Percentiles rank a stretch among this genome's conserved stretches.
Conservation (phyloP, 2,329 filamentous ascomycete genomes). For the Gaeumannomyces sp. region DNA sequence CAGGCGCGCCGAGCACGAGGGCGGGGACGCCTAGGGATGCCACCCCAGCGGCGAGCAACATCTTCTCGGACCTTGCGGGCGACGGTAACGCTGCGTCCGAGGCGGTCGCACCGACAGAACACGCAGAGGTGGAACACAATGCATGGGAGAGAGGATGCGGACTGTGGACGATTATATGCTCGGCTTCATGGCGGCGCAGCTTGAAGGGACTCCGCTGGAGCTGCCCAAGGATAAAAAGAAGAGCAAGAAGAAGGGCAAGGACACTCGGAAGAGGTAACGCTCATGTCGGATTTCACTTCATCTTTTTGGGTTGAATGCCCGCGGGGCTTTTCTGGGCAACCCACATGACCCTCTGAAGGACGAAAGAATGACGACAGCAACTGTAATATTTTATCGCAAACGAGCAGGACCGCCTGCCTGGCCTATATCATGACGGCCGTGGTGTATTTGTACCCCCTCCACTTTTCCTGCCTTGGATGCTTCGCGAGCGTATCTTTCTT, state of each 20-base stretch:
- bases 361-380: background rate
- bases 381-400: background rate
- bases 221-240: constrained; percentile 60
- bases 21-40: constrained; percentile 44
- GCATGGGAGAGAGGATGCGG: constrained; percentile 49
- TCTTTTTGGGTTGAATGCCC: background rate
- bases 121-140: constrained; percentile 43
- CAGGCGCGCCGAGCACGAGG: constrained; percentile 43
- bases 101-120: constrained; percentile 18
- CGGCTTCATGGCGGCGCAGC: constrained; percentile 55
- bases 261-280: constrained; percentile 43
- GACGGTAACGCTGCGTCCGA: constrained; percentile 9
- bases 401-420: background rate
- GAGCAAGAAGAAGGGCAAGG: constrained; percentile 53
- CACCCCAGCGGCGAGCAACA: constrained; percentile 23
- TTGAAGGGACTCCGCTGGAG: constrained; percentile 54
- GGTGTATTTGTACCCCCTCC: background rate
- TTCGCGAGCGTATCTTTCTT: background rate
- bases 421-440: background rate
- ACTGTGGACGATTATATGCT: constrained; percentile 75
- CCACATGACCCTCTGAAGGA: background rate
- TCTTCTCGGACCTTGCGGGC: constrained; percentile 25
- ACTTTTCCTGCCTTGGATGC: background rate
- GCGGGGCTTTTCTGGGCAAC: background rate
- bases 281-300: background rate